These are phyloP conservation scores for Vaucheria bursata DNA, from an alignment of 352 stramenopile species.

Conservation along the genomic window DNA sequence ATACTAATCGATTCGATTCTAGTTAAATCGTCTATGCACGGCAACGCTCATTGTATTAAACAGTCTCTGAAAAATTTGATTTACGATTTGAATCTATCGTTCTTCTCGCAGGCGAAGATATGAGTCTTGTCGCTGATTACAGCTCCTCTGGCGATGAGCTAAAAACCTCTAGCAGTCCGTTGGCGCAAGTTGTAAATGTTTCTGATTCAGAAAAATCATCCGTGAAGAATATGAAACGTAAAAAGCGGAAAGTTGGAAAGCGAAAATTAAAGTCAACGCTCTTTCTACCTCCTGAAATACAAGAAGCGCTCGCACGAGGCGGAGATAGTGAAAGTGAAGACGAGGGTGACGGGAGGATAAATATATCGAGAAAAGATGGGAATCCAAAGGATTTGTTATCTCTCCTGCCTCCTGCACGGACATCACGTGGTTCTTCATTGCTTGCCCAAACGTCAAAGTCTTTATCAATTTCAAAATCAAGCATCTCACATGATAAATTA, in stretches of 20 bases:
- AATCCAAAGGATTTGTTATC: slow-evolving; percentile 4
- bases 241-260: slow-evolving; percentile 3
- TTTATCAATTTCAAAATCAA: too few species aligned
- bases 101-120: too few species aligned
- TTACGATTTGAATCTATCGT: too few species aligned
- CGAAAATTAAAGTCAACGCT: slow-evolving; percentile 1
- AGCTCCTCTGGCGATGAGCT: neutral
- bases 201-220: neutral
- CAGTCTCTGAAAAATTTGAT: too few species aligned
- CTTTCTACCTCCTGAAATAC: slow-evolving; percentile 19
- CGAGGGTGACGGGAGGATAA: neutral
- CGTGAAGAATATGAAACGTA: too few species aligned
- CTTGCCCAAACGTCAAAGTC: too few species aligned
- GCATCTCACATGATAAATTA: too few species aligned
- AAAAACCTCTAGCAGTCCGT: neutral
- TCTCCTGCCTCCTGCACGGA: slow-evolving; percentile 10
- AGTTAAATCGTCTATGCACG: too few species aligned
- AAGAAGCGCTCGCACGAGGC: slow-evolving; percentile 12
- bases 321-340: neutral
- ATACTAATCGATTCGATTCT: too few species aligned
- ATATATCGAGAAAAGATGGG: too few species aligned
- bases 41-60: too few species aligned
- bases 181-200: neutral
- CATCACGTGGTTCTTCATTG: too few species aligned
- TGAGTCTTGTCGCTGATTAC: neutral